These are phyloP conservation scores for Termitomyces heimii DNA, from an alignment of 768 basidiomycete species.

Conservation along the genomic window DNA sequence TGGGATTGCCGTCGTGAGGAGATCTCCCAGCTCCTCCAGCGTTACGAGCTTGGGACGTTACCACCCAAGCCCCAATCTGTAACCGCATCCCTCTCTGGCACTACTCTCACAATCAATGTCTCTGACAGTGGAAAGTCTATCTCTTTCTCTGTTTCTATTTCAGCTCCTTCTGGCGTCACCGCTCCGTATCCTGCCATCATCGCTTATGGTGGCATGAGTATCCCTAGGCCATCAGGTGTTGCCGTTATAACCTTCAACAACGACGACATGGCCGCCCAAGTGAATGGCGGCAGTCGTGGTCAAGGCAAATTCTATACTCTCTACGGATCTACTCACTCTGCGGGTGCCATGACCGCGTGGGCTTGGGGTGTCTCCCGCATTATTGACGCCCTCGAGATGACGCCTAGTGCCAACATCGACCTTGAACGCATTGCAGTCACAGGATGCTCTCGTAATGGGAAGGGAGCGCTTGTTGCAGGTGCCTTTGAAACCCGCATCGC, in stretches of 20 bases:
- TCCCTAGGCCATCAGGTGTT: conserved; percentile 30
- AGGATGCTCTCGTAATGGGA: conserved; percentile 57
- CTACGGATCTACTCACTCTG: conserved; percentile 40
- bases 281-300: conserved; percentile 38
- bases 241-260: conserved; percentile 49
- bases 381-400: conserved; percentile 53
- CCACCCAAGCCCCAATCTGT: conserved; percentile 42
- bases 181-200: conserved; percentile 50
- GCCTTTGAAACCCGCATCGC: conserved; percentile 55
- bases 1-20: conserved; percentile 48
- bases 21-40: conserved; percentile 42
- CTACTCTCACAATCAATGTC: conserved; percentile 43
- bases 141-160: conserved; percentile 41
- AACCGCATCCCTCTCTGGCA: conserved; percentile 36
- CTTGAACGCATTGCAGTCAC: conserved; percentile 44
- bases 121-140: conserved; percentile 41
- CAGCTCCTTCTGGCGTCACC: conserved; percentile 33
- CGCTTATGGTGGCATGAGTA: conserved; percentile 38
- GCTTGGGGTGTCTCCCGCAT: conserved; percentile 56
- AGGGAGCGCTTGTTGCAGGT: conserved; percentile 53
- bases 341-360: conserved; percentile 56
- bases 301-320: conserved; percentile 53
- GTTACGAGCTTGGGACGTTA: conserved; percentile 46
- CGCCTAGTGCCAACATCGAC: conserved; percentile 41
- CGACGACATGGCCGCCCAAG: conserved; percentile 48